A percentile compares a stretch with the other conserved stretches of the same genome.
These are phyloP conservation scores for Coemansia umbellata DNA, from an alignment of 192 early-diverging fungal species.

Conservation along the genomic window DNA sequence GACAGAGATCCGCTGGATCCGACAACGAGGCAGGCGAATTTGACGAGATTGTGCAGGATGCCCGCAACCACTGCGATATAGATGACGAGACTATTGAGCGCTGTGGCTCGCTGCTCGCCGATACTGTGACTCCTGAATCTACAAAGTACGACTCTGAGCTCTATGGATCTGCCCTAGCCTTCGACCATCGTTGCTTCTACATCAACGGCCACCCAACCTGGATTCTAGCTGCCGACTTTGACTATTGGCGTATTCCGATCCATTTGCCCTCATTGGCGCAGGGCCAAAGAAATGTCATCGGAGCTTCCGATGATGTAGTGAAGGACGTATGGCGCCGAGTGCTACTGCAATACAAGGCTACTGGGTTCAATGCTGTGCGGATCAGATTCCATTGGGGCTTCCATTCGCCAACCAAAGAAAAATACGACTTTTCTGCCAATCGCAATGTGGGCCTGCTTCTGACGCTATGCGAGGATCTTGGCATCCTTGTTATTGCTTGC, in stretches of 20 bases:
- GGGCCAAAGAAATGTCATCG: background rate
- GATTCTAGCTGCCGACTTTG: constrained; percentile 77
- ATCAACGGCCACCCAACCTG: constrained; percentile 63
- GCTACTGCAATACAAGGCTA: constrained; percentile 66
- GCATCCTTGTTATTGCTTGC: constrained; percentile 75
- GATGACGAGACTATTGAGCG: constrained; percentile 34
- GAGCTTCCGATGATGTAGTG: constrained; percentile 5
- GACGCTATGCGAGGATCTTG: constrained; percentile 66
- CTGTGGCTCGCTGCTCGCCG: constrained; percentile 38
- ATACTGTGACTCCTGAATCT: constrained; percentile 24
- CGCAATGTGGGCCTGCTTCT: constrained; percentile 71
- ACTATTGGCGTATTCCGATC: constrained; percentile 82
- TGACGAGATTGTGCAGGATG: constrained; percentile 32
- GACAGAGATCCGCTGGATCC: background rate
- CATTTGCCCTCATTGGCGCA: background rate
- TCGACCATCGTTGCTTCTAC: constrained; percentile 63
- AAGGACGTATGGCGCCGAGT: constrained; percentile 57
- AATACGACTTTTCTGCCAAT: constrained; percentile 71
- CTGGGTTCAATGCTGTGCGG: constrained; percentile 75
- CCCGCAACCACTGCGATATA: constrained; percentile 26
- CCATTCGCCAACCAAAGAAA: constrained; percentile 69
- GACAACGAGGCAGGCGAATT: constrained; percentile 27
- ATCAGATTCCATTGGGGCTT: constrained; percentile 91
- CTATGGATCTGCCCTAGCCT: constrained; percentile 34
- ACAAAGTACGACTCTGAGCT: constrained; percentile 40